A percentile compares a stretch with the other conserved stretches of the same genome.
Conservation (phyloP, 2,329 filamentous ascomycete species). For the Clonostachys rhizophaga region DNA sequence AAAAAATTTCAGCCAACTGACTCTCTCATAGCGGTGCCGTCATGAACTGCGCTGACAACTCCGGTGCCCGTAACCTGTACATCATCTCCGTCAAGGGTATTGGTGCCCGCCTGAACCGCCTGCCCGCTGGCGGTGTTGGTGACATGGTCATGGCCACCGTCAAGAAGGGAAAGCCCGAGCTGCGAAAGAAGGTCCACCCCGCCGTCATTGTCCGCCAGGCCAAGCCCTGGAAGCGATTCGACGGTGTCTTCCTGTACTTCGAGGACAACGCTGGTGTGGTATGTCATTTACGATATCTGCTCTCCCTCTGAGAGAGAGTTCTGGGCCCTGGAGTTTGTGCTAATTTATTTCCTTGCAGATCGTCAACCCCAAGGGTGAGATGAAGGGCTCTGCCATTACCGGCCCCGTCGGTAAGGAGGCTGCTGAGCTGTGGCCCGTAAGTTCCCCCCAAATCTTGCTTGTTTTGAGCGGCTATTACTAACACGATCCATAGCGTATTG, state of each 20-base stretch:
- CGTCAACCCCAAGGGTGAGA: constrained; percentile 99
- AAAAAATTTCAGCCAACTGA: background rate
- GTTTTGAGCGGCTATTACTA: constrained; percentile 2
- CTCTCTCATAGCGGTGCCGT: constrained; percentile 73
- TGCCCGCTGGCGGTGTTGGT: constrained; percentile 95
- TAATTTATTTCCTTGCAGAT: constrained; percentile 53
- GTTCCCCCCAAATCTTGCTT: constrained; percentile 24
- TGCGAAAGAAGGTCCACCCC: constrained; percentile 99
- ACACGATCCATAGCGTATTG: constrained; percentile 76
- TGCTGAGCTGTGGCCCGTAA: constrained; percentile 97
- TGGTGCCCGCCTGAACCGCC: constrained; percentile 93
- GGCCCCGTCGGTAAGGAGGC: constrained; percentile 99
- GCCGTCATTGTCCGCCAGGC: constrained; percentile 97
- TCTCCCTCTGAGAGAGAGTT: background rate
- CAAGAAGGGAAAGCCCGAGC: constrained; percentile 99
- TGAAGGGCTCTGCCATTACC: constrained; percentile 99
- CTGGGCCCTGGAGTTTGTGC: background rate
- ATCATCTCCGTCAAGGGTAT: constrained; percentile 99
- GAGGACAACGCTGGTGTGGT: constrained; percentile 99
- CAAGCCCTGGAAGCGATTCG: constrained; percentile 98
- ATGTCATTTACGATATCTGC: constrained; percentile 35
- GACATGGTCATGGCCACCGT: constrained; percentile 99
- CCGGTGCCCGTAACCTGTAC: constrained; percentile 96
- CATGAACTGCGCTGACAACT: constrained; percentile 99
- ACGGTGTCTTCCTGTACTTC: constrained; percentile 99